Conservation (phyloP, 768 basidiomycete genomes). For the Fomitopsis serialis region DNA sequence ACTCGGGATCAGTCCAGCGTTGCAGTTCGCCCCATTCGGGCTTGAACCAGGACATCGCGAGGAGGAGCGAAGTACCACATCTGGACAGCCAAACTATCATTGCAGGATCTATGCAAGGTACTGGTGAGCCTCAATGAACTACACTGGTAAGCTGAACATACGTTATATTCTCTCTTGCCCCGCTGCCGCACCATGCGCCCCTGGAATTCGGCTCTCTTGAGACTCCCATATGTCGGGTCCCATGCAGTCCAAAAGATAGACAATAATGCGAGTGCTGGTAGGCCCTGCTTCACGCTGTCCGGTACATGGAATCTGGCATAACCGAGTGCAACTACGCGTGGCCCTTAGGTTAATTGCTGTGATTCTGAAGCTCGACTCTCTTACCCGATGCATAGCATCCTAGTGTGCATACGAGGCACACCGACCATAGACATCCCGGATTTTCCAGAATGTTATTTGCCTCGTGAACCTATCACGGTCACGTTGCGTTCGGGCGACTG, state of each 20-base stretch:
- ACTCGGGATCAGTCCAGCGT: constrained; percentile 30
- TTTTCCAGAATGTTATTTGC: constrained; percentile 61
- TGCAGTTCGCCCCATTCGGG: constrained; percentile 35
- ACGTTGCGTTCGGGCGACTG: constrained; percentile 21
- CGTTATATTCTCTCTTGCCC: constrained; percentile 61
- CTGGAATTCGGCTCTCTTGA: constrained; percentile 57
- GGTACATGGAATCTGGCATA: constrained; percentile 5
- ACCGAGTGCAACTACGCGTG: constrained; percentile 4
- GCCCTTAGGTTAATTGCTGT: neutral
- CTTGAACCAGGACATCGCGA: constrained; percentile 37
- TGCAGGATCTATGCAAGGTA: constrained; percentile 47
- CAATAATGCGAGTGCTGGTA: constrained; percentile 46
- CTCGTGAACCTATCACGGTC: constrained; percentile 39
- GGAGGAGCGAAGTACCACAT: constrained; percentile 41
- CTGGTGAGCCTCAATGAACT: neutral
- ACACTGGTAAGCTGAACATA: constrained; percentile 25
- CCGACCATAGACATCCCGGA: constrained; percentile 66
- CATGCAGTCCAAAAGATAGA: constrained; percentile 80
- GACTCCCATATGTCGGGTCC: constrained; percentile 75
- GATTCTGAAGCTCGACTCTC: neutral
- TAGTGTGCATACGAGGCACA: constrained; percentile 30
- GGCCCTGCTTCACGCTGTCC: neutral
- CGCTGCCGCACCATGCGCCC: constrained; percentile 65
- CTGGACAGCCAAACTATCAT: constrained; percentile 53
- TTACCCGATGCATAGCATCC: constrained; percentile 14